A percentile compares a stretch with the other conserved stretches of the same genome.
phyloP scores from a whole-genome alignment of 2,329 filamentous ascomycete species.

The Didymosphaeria variabile region DNA sequence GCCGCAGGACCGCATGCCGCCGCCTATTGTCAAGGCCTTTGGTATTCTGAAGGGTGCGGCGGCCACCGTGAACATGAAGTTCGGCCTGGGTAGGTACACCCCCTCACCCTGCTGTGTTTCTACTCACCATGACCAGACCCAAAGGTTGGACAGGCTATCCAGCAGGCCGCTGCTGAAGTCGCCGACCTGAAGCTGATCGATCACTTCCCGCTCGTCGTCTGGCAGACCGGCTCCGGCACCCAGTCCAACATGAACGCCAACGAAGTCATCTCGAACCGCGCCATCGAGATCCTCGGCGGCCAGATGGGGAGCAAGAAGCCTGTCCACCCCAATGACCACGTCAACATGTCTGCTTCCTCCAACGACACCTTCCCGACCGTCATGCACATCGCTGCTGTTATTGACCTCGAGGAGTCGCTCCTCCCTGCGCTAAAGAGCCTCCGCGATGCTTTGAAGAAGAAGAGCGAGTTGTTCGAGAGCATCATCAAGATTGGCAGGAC shows the following conservation, averaged over 20 bases:
- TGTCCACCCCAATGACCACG: constrained; percentile 98
- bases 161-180: constrained; percentile 93
- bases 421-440: constrained; percentile 84
- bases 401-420: constrained; percentile 88
- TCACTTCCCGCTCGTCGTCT: constrained; percentile 98
- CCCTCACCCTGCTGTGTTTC: constrained; percentile 2
- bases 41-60: constrained; percentile 97
- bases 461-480: constrained; percentile 87
- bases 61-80: constrained; percentile 94
- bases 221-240: constrained; percentile 98
- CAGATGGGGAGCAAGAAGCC: constrained; percentile 97
- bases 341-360: constrained; percentile 98
- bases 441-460: constrained; percentile 83
- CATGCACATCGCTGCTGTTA: constrained; percentile 98
- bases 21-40: constrained; percentile 89
- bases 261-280: constrained; percentile 99
- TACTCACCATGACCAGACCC: constrained; percentile 67
- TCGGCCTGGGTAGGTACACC: constrained; percentile 75
- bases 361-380: constrained; percentile 99
- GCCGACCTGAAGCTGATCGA: constrained; percentile 92
- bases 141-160: constrained; percentile 89
- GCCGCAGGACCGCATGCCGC: constrained; percentile 97
- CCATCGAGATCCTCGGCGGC: constrained; percentile 96
- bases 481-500: constrained; percentile 99
- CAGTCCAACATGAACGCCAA: constrained; percentile 99